Percentiles rank a stretch among this genome's conserved stretches.
Evolutionary conservation across 1,139 yeast genomes (phyloP).

Genomic region (Casaregolazyma lundiana): DNA sequence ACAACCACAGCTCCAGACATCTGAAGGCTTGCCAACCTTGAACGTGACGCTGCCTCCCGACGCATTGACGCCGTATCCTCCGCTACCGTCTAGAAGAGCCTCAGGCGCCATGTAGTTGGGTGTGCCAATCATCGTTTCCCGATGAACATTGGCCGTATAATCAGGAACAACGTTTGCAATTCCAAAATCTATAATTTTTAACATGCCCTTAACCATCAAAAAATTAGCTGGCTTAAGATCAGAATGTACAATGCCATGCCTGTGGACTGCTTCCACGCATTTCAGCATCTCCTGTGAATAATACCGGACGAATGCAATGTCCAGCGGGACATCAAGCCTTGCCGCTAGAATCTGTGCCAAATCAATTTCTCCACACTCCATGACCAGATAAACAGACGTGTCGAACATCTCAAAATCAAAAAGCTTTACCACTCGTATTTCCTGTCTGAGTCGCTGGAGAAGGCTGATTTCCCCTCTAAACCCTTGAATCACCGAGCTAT

Average conservation of each 20-base stretch:
- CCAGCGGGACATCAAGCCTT: slow-evolving; percentile 50
- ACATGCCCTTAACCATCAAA: slow-evolving; percentile 73
- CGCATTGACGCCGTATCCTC: slow-evolving; percentile 18
- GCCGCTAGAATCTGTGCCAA: slow-evolving; percentile 74
- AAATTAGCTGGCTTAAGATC: slow-evolving; percentile 96
- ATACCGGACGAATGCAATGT: slow-evolving; percentile 73
- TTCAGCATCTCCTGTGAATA: slow-evolving; percentile 75
- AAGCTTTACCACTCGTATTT: slow-evolving; percentile 72
- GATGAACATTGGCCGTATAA: slow-evolving; percentile 81
- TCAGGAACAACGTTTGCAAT: slow-evolving; percentile 94
- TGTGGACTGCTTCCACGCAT: slow-evolving; percentile 86
- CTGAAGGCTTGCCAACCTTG: slow-evolving; percentile 91
- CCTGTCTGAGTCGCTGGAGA: slow-evolving; percentile 53
- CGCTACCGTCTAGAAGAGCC: slow-evolving; percentile 64
- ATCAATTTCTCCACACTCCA: slow-evolving; percentile 97
- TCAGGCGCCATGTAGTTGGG: slow-evolving; percentile 99
- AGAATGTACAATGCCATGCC: slow-evolving; percentile 85
- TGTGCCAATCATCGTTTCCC: slow-evolving; percentile 91
- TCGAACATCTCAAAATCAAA: slow-evolving; percentile 68
- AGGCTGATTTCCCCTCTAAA: slow-evolving; percentile 89
- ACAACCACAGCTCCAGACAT: slow-evolving; percentile 98
- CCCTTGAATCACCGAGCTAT: slow-evolving; percentile 64
- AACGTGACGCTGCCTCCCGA: slow-evolving; percentile 36
- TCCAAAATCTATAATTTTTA: slow-evolving; percentile 93
- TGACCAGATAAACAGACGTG: slow-evolving; percentile 64